Evolutionary conservation across 2,329 filamentous ascomycete species (phyloP).

Genomic region (Colletotrichum tofieldiae): DNA sequence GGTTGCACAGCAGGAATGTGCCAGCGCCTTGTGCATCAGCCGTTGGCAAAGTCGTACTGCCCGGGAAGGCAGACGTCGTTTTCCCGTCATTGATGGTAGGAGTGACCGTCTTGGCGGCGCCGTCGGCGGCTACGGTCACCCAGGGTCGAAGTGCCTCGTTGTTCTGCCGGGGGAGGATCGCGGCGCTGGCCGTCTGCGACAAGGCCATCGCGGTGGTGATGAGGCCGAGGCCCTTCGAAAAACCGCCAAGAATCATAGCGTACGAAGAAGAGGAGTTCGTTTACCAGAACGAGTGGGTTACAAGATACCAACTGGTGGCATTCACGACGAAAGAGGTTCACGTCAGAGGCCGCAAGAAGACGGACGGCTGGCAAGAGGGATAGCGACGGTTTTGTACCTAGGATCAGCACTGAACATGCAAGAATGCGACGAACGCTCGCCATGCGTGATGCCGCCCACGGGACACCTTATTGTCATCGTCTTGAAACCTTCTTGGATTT

Average conservation of each 20-base stretch:
- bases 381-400: constrained; percentile 25
- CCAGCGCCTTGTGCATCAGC: constrained; percentile 39
- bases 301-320: constrained; percentile 25
- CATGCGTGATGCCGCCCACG: constrained; percentile 26
- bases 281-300: background rate
- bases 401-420: constrained; percentile 21
- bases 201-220: constrained; percentile 1
- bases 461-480: constrained; percentile 25
- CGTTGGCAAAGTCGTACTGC: constrained; percentile 30
- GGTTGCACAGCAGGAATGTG: constrained; percentile 41
- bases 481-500: constrained; percentile 33
- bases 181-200: constrained; percentile 23
- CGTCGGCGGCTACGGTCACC: constrained; percentile 42
- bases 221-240: constrained; percentile 25
- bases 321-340: constrained; percentile 16
- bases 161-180: constrained; percentile 31
- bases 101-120: constrained; percentile 36
- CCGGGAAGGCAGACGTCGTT: constrained; percentile 38
- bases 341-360: background rate
- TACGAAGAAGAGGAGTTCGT: background rate
- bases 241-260: constrained; percentile 22
- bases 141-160: constrained; percentile 41
- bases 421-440: constrained; percentile 32
- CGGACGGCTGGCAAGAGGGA: background rate
- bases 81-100: constrained; percentile 42